These are phyloP conservation scores for Ascoidea asiatica DNA, from an alignment of 805 yeast species.

Conservation along the genomic window DNA sequence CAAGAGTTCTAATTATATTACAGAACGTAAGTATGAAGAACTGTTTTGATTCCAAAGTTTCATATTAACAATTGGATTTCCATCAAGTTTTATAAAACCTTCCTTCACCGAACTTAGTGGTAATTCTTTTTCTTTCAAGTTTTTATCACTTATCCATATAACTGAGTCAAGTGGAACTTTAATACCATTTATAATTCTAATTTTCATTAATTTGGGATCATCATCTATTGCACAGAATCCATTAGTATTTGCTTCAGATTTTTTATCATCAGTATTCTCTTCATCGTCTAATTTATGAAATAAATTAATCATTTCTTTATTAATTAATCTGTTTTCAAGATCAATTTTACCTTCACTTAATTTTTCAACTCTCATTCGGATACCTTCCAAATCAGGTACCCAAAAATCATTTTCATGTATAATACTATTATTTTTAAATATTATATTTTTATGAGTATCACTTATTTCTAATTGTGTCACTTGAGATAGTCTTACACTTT, in stretches of 20 bases:
- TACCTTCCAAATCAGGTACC: conserved; percentile 27
- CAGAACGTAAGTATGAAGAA: not conserved
- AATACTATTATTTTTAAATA: not conserved
- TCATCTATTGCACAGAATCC: not conserved
- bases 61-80: not conserved
- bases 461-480: conserved; percentile 1
- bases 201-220: not conserved
- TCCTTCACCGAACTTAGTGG: too few relatives aligned
- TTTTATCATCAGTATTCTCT: not conserved
- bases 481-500: conserved; percentile 5
- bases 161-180: not conserved
- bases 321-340: conserved; percentile 20
- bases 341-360: conserved; percentile 28
- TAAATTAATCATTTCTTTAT: conserved; percentile 10
- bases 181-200: not conserved
- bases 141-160: not conserved
- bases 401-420: conserved; percentile 9
- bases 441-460: conserved; percentile 1
- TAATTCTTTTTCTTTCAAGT: not conserved
- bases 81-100: not conserved
- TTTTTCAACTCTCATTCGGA: conserved; percentile 33
- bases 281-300: not conserved
- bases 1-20: not conserved
- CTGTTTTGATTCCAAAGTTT: not conserved
- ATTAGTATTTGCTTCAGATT: too few relatives aligned